Percentiles rank a stretch among this genome's conserved stretches.
These are phyloP conservation scores for Phytopythium boreale DNA, from an alignment of 352 stramenopile genomes.

Conservation along the genomic window DNA sequence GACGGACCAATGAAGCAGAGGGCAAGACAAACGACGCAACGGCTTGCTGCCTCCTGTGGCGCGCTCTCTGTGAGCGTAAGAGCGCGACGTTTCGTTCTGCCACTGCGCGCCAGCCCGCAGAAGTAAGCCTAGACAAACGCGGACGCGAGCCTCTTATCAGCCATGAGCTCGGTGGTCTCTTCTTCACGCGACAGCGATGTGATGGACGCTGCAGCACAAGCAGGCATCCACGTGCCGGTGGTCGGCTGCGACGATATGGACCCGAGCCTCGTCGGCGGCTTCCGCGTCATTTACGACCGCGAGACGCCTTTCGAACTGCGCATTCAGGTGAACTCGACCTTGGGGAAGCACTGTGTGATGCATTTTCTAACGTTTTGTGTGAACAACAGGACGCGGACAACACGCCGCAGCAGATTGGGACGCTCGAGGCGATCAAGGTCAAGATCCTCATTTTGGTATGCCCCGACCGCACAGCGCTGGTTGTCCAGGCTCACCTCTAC, in stretches of 20 bases:
- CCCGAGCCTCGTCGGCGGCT: conserved; percentile 78
- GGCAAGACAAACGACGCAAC: neutral
- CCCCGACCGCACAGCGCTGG: neutral
- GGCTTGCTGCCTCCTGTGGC: neutral
- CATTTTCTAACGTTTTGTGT: neutral
- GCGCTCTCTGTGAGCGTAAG: too few species aligned
- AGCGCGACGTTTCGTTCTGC: neutral
- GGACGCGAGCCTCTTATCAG: neutral
- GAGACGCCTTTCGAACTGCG: conserved; percentile 90
- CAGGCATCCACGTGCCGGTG: conserved; percentile 42
- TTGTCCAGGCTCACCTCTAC: neutral
- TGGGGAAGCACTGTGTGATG: neutral
- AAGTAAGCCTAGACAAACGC: neutral
- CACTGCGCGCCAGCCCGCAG: neutral
- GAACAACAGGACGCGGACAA: conserved; percentile 66
- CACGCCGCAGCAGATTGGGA: conserved; percentile 87
- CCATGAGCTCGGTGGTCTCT: conserved; percentile 42
- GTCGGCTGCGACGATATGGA: conserved; percentile 65
- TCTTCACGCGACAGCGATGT: conserved; percentile 41
- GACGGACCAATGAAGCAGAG: neutral
- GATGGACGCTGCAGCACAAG: neutral
- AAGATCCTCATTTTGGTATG: conserved; percentile 90
- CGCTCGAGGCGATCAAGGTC: conserved; percentile 93
- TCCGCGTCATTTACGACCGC: conserved; percentile 89
- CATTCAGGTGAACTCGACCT: conserved; percentile 56